Base-by-base conservation (phyloP, 202 grass and related monocot genomes). In the Setaria italica region DNA sequence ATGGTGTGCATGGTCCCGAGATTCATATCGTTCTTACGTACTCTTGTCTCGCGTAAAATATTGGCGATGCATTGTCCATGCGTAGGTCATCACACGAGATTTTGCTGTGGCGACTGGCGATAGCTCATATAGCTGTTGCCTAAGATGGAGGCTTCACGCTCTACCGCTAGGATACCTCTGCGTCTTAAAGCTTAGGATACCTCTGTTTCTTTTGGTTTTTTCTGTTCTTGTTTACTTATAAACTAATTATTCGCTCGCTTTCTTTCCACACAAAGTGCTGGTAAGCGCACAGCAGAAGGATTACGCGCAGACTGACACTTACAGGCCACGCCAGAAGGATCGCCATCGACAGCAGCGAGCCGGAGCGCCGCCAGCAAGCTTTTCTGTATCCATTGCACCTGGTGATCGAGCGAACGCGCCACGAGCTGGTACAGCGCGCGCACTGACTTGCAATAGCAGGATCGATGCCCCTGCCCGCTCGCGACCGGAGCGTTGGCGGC, bases 361-460 rank as follows among this genome's bases (percentile, higher is more conserved):
- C 55, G n/a, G 39, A 46, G 56, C n/a, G 54, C 74, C 21, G 55
- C 56, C 70, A 2, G 46, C 21, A 17, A 30, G 25, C 70, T 15
- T 33, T 54, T 37, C 49, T 59, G 12, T 11, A 9, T 48, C 41
- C 83, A 72, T 55, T 45, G 84, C 45, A 86, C 84, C 34, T 80
- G 55, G 46, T 11, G 25, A 14, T 32, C 25, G 25, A 48, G 51
- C 51, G 25, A 50, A 13, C 25, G 45, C 54, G 11, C 51, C 65
- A 45, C 65, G 19, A 47, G 84, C 11, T 17, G 1, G 78, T 48
- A 68, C 62, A 70, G 79, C 79, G 64, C 32, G 62, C 8, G 74
- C 72, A 25, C 59, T 42, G 37, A 32, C 15, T 7, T 13, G 46
- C 72, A 19, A 41, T 13, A 55, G 59, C 12, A 13, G 21, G 9